Base-by-base conservation (phyloP, 164 flowering plant genomes). In the Amborella trichopoda region DNA sequence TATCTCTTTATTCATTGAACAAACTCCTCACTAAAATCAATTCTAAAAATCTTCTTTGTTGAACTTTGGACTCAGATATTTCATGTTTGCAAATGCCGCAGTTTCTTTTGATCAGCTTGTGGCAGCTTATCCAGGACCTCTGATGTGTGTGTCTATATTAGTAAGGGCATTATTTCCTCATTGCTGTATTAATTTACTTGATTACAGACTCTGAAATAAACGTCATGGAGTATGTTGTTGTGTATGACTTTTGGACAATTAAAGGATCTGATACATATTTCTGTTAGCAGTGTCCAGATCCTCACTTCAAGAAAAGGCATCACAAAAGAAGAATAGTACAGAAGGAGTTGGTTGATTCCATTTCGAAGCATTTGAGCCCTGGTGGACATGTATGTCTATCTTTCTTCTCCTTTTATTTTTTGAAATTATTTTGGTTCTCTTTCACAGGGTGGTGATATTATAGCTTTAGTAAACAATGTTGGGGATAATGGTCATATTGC, bases 321-420 rank as follows among this genome's bases (percentile, higher is more conserved):
- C 96, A 71, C 46, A 91, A 91, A 53, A 72, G 96, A 75, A 76
- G 98, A 68, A 85, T 91, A 24, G 52, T 91, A 48, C 98, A 86
- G 66, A 77, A 75, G 66, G 74, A 78, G 25, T 65, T 91, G 48
- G 89, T 81, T 23, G 81, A 80, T 60, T 76, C 93, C 22, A 72
- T 91, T 17, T 45, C 74, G 20, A 54, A 70, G 39, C 57, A 62
- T 65, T 62, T 91, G 60, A 62, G 47, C 42, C 78, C 73, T 21
- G 74, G 79, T 23, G 98, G 98, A 53, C 74, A 80, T 30, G 34
- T 30, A 30, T 30, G 34, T 8, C 11, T 14, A 30, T 30, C 11
- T 30, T 6, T 30, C 9, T 30, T 14, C 34, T 30, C 34, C 34
- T 30, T 14, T 6, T 30, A 30, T 30, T 30, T 30, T 30, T 30